phyloP scores from a whole-genome alignment of 306 rosid genomes.

The Cercis canadensis region DNA sequence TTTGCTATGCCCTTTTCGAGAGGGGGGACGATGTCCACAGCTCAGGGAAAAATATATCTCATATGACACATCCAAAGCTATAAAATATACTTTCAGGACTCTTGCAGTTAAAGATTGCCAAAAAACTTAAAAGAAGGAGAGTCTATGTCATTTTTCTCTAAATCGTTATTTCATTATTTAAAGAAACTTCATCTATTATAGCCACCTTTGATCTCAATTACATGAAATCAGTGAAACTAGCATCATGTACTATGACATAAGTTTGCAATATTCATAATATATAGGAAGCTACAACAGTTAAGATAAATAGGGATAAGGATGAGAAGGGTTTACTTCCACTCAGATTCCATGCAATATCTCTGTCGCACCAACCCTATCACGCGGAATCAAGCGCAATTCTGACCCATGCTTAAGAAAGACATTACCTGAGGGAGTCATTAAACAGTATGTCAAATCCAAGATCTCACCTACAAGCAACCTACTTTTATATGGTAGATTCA shows the following conservation, averaged over 20 bases:
- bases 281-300: slow-evolving; percentile 31
- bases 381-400: slow-evolving; percentile 50
- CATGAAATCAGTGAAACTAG: not conserved
- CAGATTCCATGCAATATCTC: slow-evolving; percentile 12
- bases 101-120: not conserved
- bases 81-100: not conserved
- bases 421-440: slow-evolving; percentile 37
- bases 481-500: too few relatives aligned
- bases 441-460: slow-evolving; percentile 7
- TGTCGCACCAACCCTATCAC: slow-evolving; percentile 46
- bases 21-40: too few relatives aligned
- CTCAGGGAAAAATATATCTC: too few relatives aligned
- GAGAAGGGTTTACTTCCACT: slow-evolving; percentile 24
- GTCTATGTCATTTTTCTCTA: not conserved
- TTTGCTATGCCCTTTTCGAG: too few relatives aligned
- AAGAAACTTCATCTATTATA: not conserved
- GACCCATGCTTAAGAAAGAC: slow-evolving; percentile 55
- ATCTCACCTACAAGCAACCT: too few relatives aligned
- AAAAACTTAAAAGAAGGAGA: not conserved
- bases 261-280: not conserved
- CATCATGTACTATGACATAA: not conserved
- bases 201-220: slow-evolving; percentile 1
- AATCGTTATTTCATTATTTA: slow-evolving; percentile 4
- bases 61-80: too few relatives aligned
- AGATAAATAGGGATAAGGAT: not conserved